These are phyloP conservation scores for Saccharomyces cerevisiae DNA, from an alignment of 805 yeast species.

Conservation along the genomic window DNA sequence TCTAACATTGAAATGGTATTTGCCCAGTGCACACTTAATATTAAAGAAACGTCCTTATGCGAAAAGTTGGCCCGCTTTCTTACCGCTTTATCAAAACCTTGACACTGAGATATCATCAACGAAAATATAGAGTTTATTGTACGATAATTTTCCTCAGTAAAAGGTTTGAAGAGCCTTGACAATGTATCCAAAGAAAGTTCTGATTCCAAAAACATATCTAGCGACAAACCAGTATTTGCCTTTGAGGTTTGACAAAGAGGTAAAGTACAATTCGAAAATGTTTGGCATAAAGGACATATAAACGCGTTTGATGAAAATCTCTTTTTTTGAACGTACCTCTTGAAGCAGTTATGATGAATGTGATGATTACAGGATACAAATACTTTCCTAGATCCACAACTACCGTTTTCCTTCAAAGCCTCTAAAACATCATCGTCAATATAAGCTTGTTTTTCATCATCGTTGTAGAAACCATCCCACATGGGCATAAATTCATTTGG, in stretches of 20 bases:
- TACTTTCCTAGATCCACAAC: constrained; percentile 23
- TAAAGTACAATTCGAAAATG: constrained; percentile 37
- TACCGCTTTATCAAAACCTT: constrained; percentile 17
- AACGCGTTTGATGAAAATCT: constrained; percentile 52
- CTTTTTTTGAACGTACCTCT: constrained; percentile 58
- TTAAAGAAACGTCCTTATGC: constrained; percentile 13
- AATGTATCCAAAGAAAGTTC: constrained; percentile 8
- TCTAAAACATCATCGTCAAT: constrained; percentile 14
- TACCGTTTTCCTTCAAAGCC: constrained; percentile 13
- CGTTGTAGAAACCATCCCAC: constrained; percentile 26
- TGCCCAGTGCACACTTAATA: constrained; percentile 24
- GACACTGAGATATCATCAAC: constrained; percentile 12
- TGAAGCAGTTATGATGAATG: constrained; percentile 75
- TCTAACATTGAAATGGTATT: constrained; percentile 47
- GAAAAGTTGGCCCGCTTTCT: constrained; percentile 11
- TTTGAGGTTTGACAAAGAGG: constrained; percentile 20
- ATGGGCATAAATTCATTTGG: constrained; percentile 23
- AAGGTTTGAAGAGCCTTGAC: constrained; percentile 9
- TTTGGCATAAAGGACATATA: constrained; percentile 90
- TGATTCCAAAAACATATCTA: constrained; percentile 5
- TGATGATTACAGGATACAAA: constrained; percentile 89
- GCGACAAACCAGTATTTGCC: constrained; percentile 5
- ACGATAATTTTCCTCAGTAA: constrained; percentile 9
- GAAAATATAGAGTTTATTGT: constrained; percentile 14
- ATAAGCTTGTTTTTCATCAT: constrained; percentile 17